Evolutionary conservation across 768 basidiomycete species (phyloP).

Genomic region (Plicaturopsis crispa): DNA sequence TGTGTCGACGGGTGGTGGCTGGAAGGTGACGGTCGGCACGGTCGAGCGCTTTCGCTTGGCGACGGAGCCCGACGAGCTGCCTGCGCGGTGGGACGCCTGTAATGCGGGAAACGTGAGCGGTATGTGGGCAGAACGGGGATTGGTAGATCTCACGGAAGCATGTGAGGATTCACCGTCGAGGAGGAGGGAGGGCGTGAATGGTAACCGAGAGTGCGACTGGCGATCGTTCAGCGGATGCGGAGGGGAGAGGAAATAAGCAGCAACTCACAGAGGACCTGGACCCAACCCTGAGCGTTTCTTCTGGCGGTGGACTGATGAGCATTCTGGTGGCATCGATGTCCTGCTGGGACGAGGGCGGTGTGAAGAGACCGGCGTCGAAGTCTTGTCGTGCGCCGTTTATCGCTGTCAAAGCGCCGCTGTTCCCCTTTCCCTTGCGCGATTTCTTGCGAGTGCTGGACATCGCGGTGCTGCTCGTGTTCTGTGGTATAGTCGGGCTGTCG

Average conservation of each 20-base stretch:
- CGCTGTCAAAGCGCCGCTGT: no score
- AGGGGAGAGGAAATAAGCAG: no score
- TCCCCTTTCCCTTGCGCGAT: no score
- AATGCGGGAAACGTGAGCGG: constrained; percentile 10
- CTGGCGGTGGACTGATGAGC: constrained; percentile 57
- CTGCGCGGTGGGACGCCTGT: neutral
- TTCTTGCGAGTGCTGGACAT: no score
- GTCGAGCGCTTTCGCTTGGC: constrained; percentile 33
- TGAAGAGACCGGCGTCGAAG: constrained; percentile 15
- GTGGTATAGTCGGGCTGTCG: no score
- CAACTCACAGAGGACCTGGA: no score
- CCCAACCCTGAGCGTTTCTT: constrained; percentile 34
- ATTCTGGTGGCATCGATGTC: constrained; percentile 21
- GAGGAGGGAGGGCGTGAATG: constrained; percentile 7
- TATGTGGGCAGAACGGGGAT: constrained; percentile 6
- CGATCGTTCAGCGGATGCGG: no score
- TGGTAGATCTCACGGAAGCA: constrained; percentile 4
- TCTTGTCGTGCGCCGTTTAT: no score
- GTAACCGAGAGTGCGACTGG: constrained; percentile 6
- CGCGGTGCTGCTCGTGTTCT: no score
- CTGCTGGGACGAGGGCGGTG: constrained; percentile 20
- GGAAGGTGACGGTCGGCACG: constrained; percentile 15
- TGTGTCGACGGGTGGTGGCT: constrained; percentile 15
- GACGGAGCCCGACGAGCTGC: constrained; percentile 6
- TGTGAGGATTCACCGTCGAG: constrained; percentile 2